Evolutionary conservation across 176 grass and related monocot species (phyloP), one percentile per base, ranked within the genome.

Genomic region (Rhynchospora breviuscula): DNA sequence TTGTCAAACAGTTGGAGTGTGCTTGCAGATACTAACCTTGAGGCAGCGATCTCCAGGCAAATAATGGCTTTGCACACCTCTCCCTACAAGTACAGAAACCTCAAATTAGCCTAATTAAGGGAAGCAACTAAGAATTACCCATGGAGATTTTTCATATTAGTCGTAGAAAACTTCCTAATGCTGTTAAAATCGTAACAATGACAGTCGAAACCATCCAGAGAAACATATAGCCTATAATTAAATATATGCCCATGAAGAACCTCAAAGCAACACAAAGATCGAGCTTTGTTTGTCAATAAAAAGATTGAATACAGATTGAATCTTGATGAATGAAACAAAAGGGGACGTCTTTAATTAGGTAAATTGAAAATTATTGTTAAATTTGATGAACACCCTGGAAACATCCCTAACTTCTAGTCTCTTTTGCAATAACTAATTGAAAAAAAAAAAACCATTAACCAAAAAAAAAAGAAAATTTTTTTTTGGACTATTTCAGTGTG

Each of bases 51-150:
- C 89, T 99, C 96, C 31, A 99, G 67, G 49, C 93, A 95, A 85
- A 99, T 95, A 87, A 99, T 95, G 60, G 93, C 93, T 74, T 99
- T 99, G 89, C 91, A 91, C 22, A 99, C 89, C 86, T 99, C 96
- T 2, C 96, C 96, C 96, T 99, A 78, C 77, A 44, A 67, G 13
- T 6, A 49, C 26, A 25, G 21, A 68, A 53, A 26, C 83, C 64
- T 76, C 25, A 43, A 46, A 22, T 53, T 18, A 19, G 9, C n/a
- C 10, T 8, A 54, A 48, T 54, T 33, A 56, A 51, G 10, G 51
- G 23, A 7, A 63, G 69, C 3, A 73, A 0, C 3, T 43, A 4
- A 18, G 56, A 10, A 59, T 22, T 3, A 67, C 77, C 81, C 59
- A 86, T 86, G 52, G 4, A 72, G 43, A 22, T 47, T 11, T 47